Evolutionary conservation across 352 stramenopile species (phyloP).

Genomic region (Globisporangium orthogonon): DNA sequence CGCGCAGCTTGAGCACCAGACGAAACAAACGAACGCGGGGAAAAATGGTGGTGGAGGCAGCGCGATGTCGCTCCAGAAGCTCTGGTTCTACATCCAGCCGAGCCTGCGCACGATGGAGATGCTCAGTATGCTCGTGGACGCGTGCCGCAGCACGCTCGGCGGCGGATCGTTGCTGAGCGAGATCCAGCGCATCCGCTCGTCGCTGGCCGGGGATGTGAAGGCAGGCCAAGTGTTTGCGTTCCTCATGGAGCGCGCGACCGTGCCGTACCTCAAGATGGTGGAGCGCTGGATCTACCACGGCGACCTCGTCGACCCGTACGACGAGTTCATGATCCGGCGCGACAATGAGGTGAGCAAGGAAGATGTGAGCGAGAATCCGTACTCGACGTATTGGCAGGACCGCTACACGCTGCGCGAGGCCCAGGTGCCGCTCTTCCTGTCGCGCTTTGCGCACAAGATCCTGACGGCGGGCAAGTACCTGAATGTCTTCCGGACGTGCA

Average conservation of each 20-base stretch:
- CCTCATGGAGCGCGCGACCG: conserved; percentile 73
- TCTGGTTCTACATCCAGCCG: conserved; percentile 91
- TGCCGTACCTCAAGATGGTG: conserved; percentile 89
- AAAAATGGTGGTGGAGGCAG: no score
- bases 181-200: conserved; percentile 82
- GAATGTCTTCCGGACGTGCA: conserved; percentile 87
- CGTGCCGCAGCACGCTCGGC: conserved; percentile 64
- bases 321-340: conserved; percentile 89
- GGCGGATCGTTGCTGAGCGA: conserved; percentile 90
- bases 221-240: conserved; percentile 74
- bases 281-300: conserved; percentile 89
- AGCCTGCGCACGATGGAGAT: conserved; percentile 91
- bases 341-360: conserved; percentile 75
- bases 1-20: conserved; percentile 84
- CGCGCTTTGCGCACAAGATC: conserved; percentile 74
- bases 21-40: conserved; percentile 18
- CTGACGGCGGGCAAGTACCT: conserved; percentile 90
- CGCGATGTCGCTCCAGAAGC: conserved; percentile 83
- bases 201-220: conserved; percentile 72
- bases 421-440: conserved; percentile 82
- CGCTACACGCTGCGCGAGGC: conserved; percentile 74
- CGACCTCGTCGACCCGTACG: conserved; percentile 86
- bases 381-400: conserved; percentile 88
- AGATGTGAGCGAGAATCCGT: conserved; percentile 83
- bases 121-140: conserved; percentile 76